These are phyloP conservation scores for Dictyostelium gargantuum DNA, from an alignment of 208 protist genomes.

Conservation along the genomic window DNA sequence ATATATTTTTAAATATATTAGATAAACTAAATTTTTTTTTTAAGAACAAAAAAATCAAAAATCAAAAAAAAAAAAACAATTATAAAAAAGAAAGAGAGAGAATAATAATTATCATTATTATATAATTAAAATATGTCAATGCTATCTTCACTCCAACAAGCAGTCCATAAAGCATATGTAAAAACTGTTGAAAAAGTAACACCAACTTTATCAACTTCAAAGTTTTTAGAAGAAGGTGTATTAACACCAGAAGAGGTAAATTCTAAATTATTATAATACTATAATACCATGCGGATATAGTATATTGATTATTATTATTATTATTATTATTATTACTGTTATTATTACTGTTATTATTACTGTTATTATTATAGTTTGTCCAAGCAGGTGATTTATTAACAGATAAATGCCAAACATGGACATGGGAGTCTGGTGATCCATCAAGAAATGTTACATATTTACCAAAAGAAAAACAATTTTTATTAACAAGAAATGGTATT, in stretches of 20 bases:
- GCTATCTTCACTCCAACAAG: conserved; percentile 58
- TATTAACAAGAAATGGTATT: conserved; percentile 90
- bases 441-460: conserved; percentile 89
- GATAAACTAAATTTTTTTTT: too few species aligned
- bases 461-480: conserved; percentile 95
- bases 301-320: too few species aligned
- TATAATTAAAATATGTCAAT: not conserved
- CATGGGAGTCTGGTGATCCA: conserved; percentile 89
- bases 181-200: conserved; percentile 68
- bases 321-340: not conserved
- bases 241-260: conserved; percentile 84
- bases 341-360: not conserved
- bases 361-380: conserved; percentile 87
- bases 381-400: conserved; percentile 94
- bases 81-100: too few species aligned
- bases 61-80: not conserved
- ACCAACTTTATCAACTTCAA: conserved; percentile 79
- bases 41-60: too few species aligned
- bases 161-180: conserved; percentile 67
- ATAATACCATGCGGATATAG: too few species aligned
- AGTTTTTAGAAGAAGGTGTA: conserved; percentile 85
- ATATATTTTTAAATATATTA: too few species aligned
- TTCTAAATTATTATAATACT: not conserved
- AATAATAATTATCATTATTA: too few species aligned
- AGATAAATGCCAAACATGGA: conserved; percentile 95